Conservation (phyloP, 306 rosid species). For the Styphnolobium japonicum region DNA sequence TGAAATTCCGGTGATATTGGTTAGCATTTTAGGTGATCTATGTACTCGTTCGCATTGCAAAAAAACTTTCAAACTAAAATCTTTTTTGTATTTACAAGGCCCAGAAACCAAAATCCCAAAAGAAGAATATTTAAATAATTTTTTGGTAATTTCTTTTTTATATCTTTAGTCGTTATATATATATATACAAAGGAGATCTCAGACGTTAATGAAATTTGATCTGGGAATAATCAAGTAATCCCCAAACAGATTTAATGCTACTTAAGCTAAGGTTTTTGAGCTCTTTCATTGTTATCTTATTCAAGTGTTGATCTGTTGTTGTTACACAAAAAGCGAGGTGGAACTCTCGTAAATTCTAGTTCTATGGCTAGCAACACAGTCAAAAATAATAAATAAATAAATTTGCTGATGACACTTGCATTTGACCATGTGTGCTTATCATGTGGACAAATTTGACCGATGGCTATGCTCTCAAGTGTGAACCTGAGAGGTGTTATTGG, state of each 20-base stretch:
- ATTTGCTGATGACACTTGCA: neutral
- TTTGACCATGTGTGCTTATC: conserved; percentile 6
- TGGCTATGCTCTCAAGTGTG: conserved; percentile 7
- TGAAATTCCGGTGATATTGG: neutral
- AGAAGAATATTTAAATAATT: neutral
- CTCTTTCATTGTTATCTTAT: too few species aligned
- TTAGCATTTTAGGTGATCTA: neutral
- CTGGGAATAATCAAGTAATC: too few species aligned
- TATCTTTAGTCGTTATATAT: neutral
- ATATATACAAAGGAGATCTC: too few species aligned
- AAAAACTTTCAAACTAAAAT: neutral
- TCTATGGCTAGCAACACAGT: neutral
- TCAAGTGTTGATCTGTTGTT: neutral
- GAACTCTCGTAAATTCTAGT: neutral
- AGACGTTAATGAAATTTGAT: too few species aligned
- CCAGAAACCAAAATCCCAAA: neutral
- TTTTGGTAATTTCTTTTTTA: too few species aligned
- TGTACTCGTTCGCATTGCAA: neutral
- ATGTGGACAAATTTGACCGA: conserved; percentile 32
- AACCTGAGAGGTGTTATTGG: neutral
- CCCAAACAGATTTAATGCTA: too few species aligned
- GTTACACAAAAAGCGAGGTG: neutral
- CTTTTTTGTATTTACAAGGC: neutral
- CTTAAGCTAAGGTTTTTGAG: too few species aligned
- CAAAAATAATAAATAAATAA: neutral